A percentile compares a stretch with the other conserved stretches of the same genome.
Evolutionary conservation across 2,329 filamentous ascomycete species (phyloP).

Genomic region (Zasmidium angulare): DNA sequence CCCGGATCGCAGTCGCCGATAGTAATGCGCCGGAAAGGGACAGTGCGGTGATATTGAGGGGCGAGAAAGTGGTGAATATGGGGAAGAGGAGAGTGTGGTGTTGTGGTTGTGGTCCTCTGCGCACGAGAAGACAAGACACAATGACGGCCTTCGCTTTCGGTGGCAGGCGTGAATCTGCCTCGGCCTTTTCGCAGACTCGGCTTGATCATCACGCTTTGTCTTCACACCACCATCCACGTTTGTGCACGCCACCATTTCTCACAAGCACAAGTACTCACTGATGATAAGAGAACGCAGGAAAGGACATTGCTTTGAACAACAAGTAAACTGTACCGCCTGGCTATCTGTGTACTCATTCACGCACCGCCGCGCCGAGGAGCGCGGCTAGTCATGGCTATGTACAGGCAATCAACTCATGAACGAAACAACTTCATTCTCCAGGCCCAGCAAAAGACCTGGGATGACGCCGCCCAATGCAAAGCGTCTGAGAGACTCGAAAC

Average conservation of each 20-base stretch:
- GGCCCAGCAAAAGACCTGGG: not conserved
- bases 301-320: not conserved
- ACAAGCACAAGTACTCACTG: too few species aligned
- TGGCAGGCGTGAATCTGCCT: not conserved
- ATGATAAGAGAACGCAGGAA: not conserved
- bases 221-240: too few species aligned
- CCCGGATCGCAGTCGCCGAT: too few species aligned
- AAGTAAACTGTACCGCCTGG: conserved; percentile 7
- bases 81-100: too few species aligned
- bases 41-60: not conserved
- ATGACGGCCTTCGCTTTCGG: not conserved
- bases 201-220: too few species aligned
- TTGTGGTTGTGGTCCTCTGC: too few species aligned
- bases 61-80: not conserved
- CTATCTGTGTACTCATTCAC: conserved; percentile 11
- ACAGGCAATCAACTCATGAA: conserved; percentile 2
- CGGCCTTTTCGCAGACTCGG: too few species aligned
- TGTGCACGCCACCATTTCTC: too few species aligned
- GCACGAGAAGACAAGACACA: too few species aligned
- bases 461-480: not conserved
- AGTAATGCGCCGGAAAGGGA: not conserved
- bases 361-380: not conserved
- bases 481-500: not conserved
- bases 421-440: not conserved
- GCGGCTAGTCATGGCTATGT: conserved; percentile 6